Percentiles rank a stretch among this genome's conserved stretches.
These are phyloP conservation scores for Casaregolazyma lundiana DNA, from an alignment of 1,139 yeast genomes.

Conservation along the genomic window DNA sequence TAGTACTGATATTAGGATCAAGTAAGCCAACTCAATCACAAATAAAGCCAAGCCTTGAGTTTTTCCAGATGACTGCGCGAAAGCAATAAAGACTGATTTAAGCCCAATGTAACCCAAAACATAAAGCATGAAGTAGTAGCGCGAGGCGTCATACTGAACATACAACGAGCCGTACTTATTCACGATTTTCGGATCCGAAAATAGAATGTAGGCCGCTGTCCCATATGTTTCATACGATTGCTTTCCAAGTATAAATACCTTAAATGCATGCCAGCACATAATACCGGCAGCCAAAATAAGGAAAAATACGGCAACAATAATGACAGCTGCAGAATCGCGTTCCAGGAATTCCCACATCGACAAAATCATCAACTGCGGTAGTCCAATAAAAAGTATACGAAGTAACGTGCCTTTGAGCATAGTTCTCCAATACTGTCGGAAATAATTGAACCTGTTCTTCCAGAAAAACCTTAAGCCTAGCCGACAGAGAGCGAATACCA, in stretches of 20 bases:
- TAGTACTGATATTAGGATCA: constrained; percentile 58
- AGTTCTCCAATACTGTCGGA: constrained; percentile 69
- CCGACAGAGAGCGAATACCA: constrained; percentile 20
- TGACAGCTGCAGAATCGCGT: constrained; percentile 79
- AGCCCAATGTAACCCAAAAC: constrained; percentile 60
- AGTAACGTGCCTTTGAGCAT: constrained; percentile 85
- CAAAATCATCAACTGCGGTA: constrained; percentile 72
- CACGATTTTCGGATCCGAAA: constrained; percentile 72
- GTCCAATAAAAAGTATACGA: constrained; percentile 52
- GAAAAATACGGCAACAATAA: constrained; percentile 74
- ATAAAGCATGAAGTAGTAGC: constrained; percentile 72
- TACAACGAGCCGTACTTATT: constrained; percentile 89
- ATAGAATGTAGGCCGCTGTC: constrained; percentile 86
- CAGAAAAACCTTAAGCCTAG: constrained; percentile 18
- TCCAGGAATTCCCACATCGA: constrained; percentile 87
- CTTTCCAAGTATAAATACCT: constrained; percentile 66
- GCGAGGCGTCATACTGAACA: constrained; percentile 80
- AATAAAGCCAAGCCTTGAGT: constrained; percentile 78
- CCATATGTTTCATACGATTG: constrained; percentile 66
- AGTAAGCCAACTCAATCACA: constrained; percentile 65
- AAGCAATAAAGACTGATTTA: constrained; percentile 81
- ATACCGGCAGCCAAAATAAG: constrained; percentile 54
- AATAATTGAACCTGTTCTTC: constrained; percentile 42
- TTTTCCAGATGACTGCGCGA: constrained; percentile 73
- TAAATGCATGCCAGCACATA: constrained; percentile 64